Evolutionary conservation across 2,329 filamentous ascomycete genomes (phyloP).

Genomic region (Esteya vermicola): DNA sequence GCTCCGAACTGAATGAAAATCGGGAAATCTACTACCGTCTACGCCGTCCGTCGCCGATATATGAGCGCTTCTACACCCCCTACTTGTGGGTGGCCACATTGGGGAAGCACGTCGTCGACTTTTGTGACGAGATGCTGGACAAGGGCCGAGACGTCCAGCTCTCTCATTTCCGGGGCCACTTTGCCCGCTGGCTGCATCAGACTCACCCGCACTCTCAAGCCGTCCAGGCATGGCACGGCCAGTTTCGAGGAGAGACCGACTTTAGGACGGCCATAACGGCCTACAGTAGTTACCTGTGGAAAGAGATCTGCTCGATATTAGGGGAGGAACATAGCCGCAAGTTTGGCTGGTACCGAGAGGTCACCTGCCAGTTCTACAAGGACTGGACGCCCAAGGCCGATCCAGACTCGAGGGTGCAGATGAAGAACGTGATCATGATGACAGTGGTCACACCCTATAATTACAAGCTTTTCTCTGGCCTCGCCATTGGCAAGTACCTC

Average conservation of each 20-base stretch:
- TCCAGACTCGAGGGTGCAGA: background rate
- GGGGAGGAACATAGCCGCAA: conserved; percentile 5
- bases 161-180: conserved; percentile 44
- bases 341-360: conserved; percentile 34
- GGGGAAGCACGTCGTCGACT: conserved; percentile 60
- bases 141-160: conserved; percentile 20
- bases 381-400: background rate
- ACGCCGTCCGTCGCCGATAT: conserved; percentile 39
- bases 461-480: conserved; percentile 45
- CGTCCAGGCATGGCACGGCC: conserved; percentile 40
- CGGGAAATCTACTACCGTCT: conserved; percentile 50
- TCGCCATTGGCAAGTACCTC: conserved; percentile 44
- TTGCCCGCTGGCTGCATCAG: conserved; percentile 39
- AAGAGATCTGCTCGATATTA: conserved; percentile 43
- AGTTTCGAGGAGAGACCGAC: conserved; percentile 36
- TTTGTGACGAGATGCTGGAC: conserved; percentile 25
- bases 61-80: conserved; percentile 42
- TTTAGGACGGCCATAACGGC: conserved; percentile 48
- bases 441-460: conserved; percentile 63
- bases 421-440: conserved; percentile 6
- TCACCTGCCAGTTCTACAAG: background rate
- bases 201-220: conserved; percentile 25
- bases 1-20: conserved; percentile 30
- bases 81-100: conserved; percentile 62
- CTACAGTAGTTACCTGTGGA: conserved; percentile 49